Conservation (phyloP, 805 yeast species). For the Lipomyces yamanashiensis region DNA sequence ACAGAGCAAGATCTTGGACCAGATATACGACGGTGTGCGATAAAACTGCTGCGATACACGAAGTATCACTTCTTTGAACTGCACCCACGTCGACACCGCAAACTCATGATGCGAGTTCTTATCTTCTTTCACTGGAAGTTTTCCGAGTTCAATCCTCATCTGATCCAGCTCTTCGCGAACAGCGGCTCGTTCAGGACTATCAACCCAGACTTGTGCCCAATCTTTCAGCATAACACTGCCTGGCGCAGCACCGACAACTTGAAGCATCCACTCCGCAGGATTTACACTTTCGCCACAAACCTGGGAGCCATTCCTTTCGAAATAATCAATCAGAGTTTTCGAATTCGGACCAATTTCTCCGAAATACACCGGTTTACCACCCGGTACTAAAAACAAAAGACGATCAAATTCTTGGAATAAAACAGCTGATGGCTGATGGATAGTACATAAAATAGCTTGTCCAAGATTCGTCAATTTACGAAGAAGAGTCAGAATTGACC, state of each 20-base stretch:
- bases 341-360: conserved; percentile 79
- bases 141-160: conserved; percentile 63
- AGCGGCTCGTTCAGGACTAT: conserved; percentile 63
- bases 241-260: conserved; percentile 52
- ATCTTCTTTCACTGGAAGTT: conserved; percentile 17
- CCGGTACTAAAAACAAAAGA: conserved; percentile 66
- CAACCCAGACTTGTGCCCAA: conserved; percentile 68
- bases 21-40: conserved; percentile 64
- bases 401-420: conserved; percentile 71
- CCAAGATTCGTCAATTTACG: conserved; percentile 71
- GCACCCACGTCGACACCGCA: conserved; percentile 52
- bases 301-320: conserved; percentile 70
- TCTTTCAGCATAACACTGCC: conserved; percentile 44
- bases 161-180: conserved; percentile 62
- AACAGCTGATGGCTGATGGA: conserved; percentile 80
- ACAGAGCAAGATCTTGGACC: conserved; percentile 60
- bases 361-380: conserved; percentile 80
- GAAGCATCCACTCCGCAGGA: conserved; percentile 93
- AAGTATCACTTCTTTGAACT: conserved; percentile 51
- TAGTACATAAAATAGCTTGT: conserved; percentile 75
- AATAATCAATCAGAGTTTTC: conserved; percentile 60
- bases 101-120: conserved; percentile 51
- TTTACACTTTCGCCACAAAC: conserved; percentile 73
- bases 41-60: conserved; percentile 64
- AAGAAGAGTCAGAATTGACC: conserved; percentile 71